These are phyloP conservation scores for Cytospora leucostoma DNA, from an alignment of 2,329 filamentous ascomycete genomes.

Conservation along the genomic window DNA sequence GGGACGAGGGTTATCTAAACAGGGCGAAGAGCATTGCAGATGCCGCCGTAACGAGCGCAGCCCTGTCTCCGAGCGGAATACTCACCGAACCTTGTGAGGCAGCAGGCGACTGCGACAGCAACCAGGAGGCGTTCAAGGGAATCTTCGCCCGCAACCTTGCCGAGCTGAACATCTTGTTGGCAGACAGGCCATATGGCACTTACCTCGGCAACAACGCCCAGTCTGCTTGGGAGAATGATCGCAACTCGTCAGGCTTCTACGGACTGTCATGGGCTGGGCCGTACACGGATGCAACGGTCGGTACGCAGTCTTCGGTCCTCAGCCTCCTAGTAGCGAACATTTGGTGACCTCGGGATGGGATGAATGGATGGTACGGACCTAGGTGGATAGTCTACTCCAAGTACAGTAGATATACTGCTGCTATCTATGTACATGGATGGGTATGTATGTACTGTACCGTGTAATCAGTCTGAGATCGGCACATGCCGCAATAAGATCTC, in stretches of 20 bases:
- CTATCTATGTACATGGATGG: too few species aligned
- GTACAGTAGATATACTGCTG: background rate
- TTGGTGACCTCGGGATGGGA: slow-evolving; percentile 4
- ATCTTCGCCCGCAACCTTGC: slow-evolving; percentile 67
- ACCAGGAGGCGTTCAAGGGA: slow-evolving; percentile 67
- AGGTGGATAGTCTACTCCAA: background rate
- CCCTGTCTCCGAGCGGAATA: slow-evolving; percentile 47
- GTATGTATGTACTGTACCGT: too few species aligned
- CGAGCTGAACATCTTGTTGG: slow-evolving; percentile 49
- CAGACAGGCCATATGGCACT: slow-evolving; percentile 28
- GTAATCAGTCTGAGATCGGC: too few species aligned
- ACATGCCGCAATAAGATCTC: too few species aligned
- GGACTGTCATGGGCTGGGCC: slow-evolving; percentile 34
- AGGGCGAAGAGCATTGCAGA: slow-evolving; percentile 51
- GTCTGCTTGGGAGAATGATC: slow-evolving; percentile 26
- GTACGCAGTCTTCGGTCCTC: slow-evolving; percentile 25
- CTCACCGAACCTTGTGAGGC: slow-evolving; percentile 52
- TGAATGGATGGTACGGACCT: background rate
- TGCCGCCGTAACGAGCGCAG: slow-evolving; percentile 47
- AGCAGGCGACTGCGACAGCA: slow-evolving; percentile 50
- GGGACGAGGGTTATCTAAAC: slow-evolving; percentile 44
- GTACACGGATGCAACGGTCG: slow-evolving; percentile 22
- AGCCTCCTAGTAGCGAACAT: slow-evolving; percentile 27
- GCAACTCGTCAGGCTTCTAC: slow-evolving; percentile 28
- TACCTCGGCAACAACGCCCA: slow-evolving; percentile 32